Evolutionary conservation across 2,329 filamentous ascomycete species (phyloP), one percentile per base, ranked within the genome.

Genomic region (Pseudocercospora vitis): DNA sequence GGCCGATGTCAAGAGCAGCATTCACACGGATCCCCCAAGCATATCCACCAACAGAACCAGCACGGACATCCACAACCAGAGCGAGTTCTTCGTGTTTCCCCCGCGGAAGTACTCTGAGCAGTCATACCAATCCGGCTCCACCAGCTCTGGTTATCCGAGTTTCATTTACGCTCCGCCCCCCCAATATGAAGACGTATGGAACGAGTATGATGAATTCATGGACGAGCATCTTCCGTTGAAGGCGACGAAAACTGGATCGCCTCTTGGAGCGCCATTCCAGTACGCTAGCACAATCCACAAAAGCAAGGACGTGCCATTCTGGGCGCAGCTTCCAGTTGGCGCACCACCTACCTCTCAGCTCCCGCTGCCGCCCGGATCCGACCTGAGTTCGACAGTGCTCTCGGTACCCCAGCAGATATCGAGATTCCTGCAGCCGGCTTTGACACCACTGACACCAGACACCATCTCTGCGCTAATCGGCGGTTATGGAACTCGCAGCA

Each of bases 121-220:
- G 1, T 84, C 82, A 3, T 82, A 78, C 14, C 45, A 45, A 9
- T 63, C 57, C 6, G 55, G 57, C 28, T 86, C 88, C 0, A 88
- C 76, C 60, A 81, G 82, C 63, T 89, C 87, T 2, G 83, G 82
- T 0, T 35, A 50, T 7, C 39, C 53, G 3, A 83, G 81, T 51
- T 84, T 61, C 61, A 53, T 63, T 50, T 50, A 58, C 7, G 35
- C 53, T 12, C 35, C 61, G 29, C 55, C 52, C 8, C 56, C 56
- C 3, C 63, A 66, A 29, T 88, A 95, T 60, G 92, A 96, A 63
- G 92, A 96, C 67, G 81, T 96, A 1, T 97, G 92, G 92, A 86
- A 91, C 48, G 92, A 95, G 71, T 96, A 95, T 67, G 86, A 97
- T 61, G 92, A 96, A 63, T 75, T 96, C 9, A 81, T 96, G 50